These are phyloP conservation scores for Aquilaria yunnanensis DNA, from an alignment of 345 rosid genomes.

Conservation along the genomic window DNA sequence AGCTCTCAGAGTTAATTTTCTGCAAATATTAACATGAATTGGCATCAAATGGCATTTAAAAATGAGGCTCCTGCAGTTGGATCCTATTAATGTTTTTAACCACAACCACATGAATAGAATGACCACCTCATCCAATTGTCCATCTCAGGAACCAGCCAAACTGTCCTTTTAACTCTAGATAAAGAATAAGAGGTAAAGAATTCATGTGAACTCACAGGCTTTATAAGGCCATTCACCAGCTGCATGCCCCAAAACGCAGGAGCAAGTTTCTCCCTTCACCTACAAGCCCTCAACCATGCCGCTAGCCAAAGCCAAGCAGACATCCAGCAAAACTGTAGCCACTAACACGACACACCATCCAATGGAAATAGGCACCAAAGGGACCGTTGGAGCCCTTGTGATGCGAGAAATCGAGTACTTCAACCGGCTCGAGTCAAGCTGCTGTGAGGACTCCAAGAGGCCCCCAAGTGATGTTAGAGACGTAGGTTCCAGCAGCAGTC, in stretches of 20 bases:
- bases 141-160: conserved; percentile 11
- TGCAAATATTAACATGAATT: too few relatives aligned
- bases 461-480: conserved; percentile 13
- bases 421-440: conserved; percentile 30
- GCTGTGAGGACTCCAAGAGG: conserved; percentile 28
- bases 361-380: conserved; percentile 49
- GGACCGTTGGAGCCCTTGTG: conserved; percentile 49
- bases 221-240: conserved; percentile 20
- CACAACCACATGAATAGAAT: conserved; percentile 43
- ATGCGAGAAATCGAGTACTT: conserved; percentile 53
- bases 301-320: conserved; percentile 20
- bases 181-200: conserved; percentile 36
- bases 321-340: conserved; percentile 15
- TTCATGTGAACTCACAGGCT: conserved; percentile 23
- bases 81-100: conserved; percentile 25
- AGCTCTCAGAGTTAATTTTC: too few relatives aligned
- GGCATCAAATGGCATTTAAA: conserved; percentile 16
- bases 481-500: conserved; percentile 21
- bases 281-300: conserved; percentile 20
- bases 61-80: conserved; percentile 20
- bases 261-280: conserved; percentile 20
- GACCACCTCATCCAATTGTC: conserved; percentile 21
- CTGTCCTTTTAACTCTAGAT: conserved; percentile 22
- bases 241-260: conserved; percentile 18
- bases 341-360: conserved; percentile 29